Percentiles rank a stretch among this genome's conserved stretches.
Evolutionary conservation across 305 asterid species (phyloP).

Genomic region (Fraxinus floribunda): DNA sequence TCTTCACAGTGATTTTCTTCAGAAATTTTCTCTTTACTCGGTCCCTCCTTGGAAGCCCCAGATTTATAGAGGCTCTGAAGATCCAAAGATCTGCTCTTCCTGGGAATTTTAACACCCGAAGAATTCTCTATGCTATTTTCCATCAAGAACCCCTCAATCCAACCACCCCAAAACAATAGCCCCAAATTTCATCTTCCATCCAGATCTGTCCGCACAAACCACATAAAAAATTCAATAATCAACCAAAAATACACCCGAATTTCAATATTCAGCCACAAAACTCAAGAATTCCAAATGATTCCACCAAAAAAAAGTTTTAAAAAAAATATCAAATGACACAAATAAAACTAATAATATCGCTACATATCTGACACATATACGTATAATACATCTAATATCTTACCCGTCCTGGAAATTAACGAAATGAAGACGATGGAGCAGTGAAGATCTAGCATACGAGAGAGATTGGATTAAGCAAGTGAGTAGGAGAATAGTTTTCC

Average conservation of each 20-base stretch:
- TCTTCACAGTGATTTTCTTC: constrained; percentile 40
- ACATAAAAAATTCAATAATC: constrained; percentile 28
- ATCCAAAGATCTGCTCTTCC: constrained; percentile 84
- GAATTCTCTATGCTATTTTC: constrained; percentile 66
- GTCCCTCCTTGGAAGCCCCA: constrained; percentile 45
- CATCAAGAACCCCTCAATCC: constrained; percentile 71
- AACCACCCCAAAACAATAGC: constrained; percentile 44
- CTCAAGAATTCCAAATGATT: constrained; percentile 28
- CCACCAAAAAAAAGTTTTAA: constrained; percentile 7
- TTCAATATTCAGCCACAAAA: constrained; percentile 18
- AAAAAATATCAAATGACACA: constrained; percentile 25
- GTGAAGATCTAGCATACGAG: constrained; percentile 49
- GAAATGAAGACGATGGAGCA: constrained; percentile 34
- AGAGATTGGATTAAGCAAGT: constrained; percentile 22
- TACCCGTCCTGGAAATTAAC: constrained; percentile 52
- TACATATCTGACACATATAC: constrained; percentile 16
- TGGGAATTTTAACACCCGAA: constrained; percentile 55
- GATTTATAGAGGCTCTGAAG: constrained; percentile 69
- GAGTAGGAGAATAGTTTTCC: constrained; percentile 35
- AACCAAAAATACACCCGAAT: constrained; percentile 30
- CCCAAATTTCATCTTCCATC: constrained; percentile 54
- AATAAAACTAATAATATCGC: constrained; percentile 30
- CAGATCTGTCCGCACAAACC: constrained; percentile 80
- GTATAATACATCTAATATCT: constrained; percentile 16
- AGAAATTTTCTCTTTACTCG: constrained; percentile 33